phyloP scores from a whole-genome alignment of 1,284 basidiomycete genomes.

The Tilletiopsis washingtonensis region DNA sequence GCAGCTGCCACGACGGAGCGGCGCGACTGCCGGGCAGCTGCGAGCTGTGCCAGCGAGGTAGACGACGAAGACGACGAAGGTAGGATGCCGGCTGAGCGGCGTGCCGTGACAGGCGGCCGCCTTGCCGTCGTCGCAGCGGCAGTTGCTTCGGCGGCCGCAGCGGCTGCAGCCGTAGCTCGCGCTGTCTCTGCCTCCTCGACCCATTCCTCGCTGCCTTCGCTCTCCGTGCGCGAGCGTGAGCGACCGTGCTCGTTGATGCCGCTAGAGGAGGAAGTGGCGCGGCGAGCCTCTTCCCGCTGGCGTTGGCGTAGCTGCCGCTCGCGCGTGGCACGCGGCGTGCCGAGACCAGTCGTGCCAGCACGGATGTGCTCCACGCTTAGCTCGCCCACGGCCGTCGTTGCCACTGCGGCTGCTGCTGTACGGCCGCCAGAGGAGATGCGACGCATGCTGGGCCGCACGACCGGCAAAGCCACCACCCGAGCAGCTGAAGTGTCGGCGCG shows the following conservation, averaged over 20 bases:
- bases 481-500: no score
- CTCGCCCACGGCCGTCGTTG: not conserved
- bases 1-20: no score
- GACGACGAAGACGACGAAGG: not conserved
- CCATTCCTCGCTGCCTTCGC: constrained; percentile 5
- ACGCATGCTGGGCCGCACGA: no score
- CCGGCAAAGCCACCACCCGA: no score
- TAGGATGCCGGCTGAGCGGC: no score
- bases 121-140: no score
- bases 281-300: not conserved
- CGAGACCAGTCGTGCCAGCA: not conserved
- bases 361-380: not conserved
- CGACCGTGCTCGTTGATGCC: no score
- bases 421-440: not conserved
- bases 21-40: no score
- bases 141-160: not conserved
- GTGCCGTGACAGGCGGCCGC: no score
- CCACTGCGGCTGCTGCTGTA: not conserved
- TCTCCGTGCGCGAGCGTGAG: not conserved
- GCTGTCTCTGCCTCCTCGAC: not conserved
- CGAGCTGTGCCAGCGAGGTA: no score
- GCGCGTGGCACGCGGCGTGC: not conserved
- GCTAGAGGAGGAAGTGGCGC: not conserved
- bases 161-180: no score
- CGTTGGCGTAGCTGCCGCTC: not conserved